phyloP scores from a whole-genome alignment of 1,284 basidiomycete genomes.

The Golubevia sp. region DNA sequence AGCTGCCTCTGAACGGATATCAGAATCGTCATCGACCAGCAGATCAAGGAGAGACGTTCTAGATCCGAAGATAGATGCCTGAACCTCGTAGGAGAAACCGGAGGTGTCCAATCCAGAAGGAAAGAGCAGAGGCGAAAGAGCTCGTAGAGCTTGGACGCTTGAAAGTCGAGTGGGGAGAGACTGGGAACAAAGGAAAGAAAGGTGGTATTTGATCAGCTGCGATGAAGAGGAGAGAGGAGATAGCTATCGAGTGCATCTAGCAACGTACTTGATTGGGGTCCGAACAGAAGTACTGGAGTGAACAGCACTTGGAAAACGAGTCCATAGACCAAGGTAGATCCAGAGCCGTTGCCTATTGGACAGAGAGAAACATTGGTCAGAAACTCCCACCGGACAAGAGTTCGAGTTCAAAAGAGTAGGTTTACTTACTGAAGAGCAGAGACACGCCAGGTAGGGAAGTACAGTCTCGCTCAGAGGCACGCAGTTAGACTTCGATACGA shows the following conservation, averaged over 20 bases:
- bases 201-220: background rate
- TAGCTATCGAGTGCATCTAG: background rate
- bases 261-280: background rate
- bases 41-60: constrained; percentile 24
- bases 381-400: no score
- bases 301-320: no score
- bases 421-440: no score
- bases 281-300: no score
- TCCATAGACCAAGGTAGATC: no score
- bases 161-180: background rate
- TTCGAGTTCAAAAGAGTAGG: no score
- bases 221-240: background rate
- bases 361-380: no score
- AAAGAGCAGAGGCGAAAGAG: background rate
- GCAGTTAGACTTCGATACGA: constrained; percentile 7
- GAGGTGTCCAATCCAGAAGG: background rate
- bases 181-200: background rate
- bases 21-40: constrained; percentile 34
- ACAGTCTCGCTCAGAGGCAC: constrained; percentile 34
- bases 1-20: constrained; percentile 28
- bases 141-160: background rate
- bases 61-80: constrained; percentile 13
- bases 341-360: no score
- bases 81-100: background rate
- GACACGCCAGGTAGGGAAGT: constrained; percentile 15